phyloP scores from a whole-genome alignment of 805 yeast species.

The Teunomyces gatunensis region DNA sequence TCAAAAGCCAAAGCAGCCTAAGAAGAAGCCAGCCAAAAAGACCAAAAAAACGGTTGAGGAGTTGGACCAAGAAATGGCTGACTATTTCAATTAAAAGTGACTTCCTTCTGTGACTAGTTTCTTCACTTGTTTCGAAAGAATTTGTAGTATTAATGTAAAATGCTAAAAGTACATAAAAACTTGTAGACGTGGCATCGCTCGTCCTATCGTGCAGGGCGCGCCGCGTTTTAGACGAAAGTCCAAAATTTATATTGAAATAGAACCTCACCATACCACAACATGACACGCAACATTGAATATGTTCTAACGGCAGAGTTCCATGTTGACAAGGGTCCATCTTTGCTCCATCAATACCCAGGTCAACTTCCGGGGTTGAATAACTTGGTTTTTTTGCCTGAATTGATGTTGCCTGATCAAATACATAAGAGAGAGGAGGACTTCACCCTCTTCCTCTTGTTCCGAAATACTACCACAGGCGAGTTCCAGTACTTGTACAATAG shows the following conservation, averaged over 20 bases:
- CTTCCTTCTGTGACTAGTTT: too few species aligned
- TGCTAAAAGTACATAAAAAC: neutral
- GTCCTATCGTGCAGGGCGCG: neutral
- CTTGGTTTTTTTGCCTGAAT: slow-evolving; percentile 44
- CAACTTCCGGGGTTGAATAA: slow-evolving; percentile 36
- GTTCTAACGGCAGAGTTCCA: slow-evolving; percentile 78
- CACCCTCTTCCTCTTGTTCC: slow-evolving; percentile 53
- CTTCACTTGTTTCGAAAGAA: neutral
- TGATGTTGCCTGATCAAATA: slow-evolving; percentile 62
- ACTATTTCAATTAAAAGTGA: slow-evolving; percentile 55
- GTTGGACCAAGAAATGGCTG: slow-evolving; percentile 97
- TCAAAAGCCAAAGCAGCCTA: slow-evolving; percentile 14
- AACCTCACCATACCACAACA: neutral
- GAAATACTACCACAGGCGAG: slow-evolving; percentile 36
- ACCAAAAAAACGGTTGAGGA: slow-evolving; percentile 78
- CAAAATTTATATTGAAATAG: neutral
- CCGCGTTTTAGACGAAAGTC: slow-evolving; percentile 1
- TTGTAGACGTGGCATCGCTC: slow-evolving; percentile 1
- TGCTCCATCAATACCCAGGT: slow-evolving; percentile 59
- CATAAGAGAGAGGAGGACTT: slow-evolving; percentile 58
- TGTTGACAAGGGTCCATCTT: slow-evolving; percentile 66
- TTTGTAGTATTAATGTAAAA: neutral
- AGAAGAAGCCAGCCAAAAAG: slow-evolving; percentile 42
- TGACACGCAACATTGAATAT: slow-evolving; percentile 45
- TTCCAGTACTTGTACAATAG: slow-evolving; percentile 36